These are phyloP conservation scores for Yamadazyma atlantica DNA, from an alignment of 1,139 yeast genomes.

Conservation along the genomic window DNA sequence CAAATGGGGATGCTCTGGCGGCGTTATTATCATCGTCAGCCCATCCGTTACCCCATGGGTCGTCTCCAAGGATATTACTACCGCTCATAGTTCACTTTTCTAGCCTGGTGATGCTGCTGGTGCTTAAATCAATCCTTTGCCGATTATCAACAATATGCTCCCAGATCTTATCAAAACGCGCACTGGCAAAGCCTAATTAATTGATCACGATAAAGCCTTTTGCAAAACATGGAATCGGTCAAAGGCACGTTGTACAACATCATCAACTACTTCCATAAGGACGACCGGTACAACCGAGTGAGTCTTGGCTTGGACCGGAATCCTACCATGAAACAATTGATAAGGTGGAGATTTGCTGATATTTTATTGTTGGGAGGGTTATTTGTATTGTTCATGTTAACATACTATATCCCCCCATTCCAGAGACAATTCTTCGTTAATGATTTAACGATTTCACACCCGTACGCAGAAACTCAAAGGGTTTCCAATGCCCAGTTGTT, in stretches of 20 bases:
- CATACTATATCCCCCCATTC: slow-evolving; percentile 56
- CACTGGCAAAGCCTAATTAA: not conserved
- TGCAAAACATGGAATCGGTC: slow-evolving; percentile 1
- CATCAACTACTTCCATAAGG: slow-evolving; percentile 21
- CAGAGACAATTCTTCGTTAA: slow-evolving; percentile 61
- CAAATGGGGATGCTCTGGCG: slow-evolving; percentile 9
- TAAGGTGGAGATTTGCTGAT: slow-evolving; percentile 66
- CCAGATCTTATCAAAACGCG: too few relatives aligned
- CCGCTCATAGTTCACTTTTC: slow-evolving; percentile 4
- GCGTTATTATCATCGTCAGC: slow-evolving; percentile 18
- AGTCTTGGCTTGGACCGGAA: slow-evolving; percentile 48
- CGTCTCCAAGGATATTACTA: slow-evolving; percentile 22
- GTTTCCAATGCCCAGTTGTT: slow-evolving; percentile 43
- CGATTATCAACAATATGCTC: not conserved
- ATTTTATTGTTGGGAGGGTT: slow-evolving; percentile 43
- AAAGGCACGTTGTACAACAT: slow-evolving; percentile 8
- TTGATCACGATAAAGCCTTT: not conserved
- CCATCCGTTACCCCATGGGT: slow-evolving; percentile 50
- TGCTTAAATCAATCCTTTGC: not conserved
- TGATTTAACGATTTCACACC: slow-evolving; percentile 59
- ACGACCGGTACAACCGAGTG: slow-evolving; percentile 41
- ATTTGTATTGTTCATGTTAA: slow-evolving; percentile 42
- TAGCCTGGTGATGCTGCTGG: not conserved
- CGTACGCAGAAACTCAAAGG: slow-evolving; percentile 65
- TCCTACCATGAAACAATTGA: slow-evolving; percentile 27